These are phyloP conservation scores for Alternaria solani DNA, from an alignment of 2,329 filamentous ascomycete genomes.

Conservation along the genomic window DNA sequence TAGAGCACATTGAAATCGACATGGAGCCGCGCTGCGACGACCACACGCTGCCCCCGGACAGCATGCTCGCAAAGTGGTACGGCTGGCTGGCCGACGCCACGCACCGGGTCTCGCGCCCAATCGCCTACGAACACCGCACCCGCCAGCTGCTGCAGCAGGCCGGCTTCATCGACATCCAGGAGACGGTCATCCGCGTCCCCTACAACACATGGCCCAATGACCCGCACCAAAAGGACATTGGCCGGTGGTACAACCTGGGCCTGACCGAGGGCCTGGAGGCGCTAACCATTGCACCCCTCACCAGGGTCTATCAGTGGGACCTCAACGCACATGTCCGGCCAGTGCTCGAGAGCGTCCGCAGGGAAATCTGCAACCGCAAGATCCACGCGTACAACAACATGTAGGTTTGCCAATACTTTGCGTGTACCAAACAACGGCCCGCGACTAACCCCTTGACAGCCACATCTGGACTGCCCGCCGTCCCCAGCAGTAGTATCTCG, in stretches of 20 bases:
- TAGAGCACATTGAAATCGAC: conserved; percentile 93
- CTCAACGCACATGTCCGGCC: conserved; percentile 66
- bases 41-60: conserved; percentile 64
- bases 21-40: conserved; percentile 77
- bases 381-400: conserved; percentile 78
- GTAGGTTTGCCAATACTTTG: conserved; percentile 62
- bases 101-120: conserved; percentile 67
- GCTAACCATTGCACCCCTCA: conserved; percentile 77
- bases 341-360: conserved; percentile 69
- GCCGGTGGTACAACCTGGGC: conserved; percentile 83
- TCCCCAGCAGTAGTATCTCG: conserved; percentile 49
- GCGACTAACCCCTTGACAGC: conserved; percentile 44
- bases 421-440: neutral
- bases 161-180: conserved; percentile 82
- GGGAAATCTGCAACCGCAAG: conserved; percentile 72
- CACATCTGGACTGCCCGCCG: conserved; percentile 59
- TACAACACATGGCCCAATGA: conserved; percentile 77
- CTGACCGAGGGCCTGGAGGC: conserved; percentile 77
- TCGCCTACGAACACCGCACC: conserved; percentile 71
- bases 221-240: conserved; percentile 70
- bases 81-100: conserved; percentile 73
- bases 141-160: conserved; percentile 68
- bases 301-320: conserved; percentile 68
- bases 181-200: conserved; percentile 73
- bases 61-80: conserved; percentile 73